These are phyloP conservation scores for Stromatinia cepivora DNA, from an alignment of 2,329 filamentous ascomycete genomes.

Conservation along the genomic window DNA sequence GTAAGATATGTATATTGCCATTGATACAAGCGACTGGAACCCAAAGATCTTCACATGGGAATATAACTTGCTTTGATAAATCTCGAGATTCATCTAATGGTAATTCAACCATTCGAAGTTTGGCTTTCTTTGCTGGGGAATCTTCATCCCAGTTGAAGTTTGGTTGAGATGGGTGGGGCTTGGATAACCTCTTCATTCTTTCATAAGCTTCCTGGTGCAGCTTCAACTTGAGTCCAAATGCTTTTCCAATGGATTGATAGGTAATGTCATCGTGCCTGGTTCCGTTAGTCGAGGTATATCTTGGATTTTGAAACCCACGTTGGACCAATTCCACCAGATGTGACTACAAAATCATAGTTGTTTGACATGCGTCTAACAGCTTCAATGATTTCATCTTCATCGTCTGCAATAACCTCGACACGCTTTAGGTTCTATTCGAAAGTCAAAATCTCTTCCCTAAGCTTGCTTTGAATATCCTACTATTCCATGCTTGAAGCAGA, in stretches of 20 bases:
- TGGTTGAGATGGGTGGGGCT: slow-evolving; percentile 68
- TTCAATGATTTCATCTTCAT: slow-evolving; percentile 86
- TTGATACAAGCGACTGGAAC: slow-evolving; percentile 88
- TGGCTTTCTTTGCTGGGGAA: slow-evolving; percentile 74
- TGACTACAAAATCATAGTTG: slow-evolving; percentile 92
- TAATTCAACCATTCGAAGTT: slow-evolving; percentile 86
- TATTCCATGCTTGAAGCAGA: slow-evolving; percentile 63
- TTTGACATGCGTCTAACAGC: slow-evolving; percentile 80
- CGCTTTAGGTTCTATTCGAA: slow-evolving; percentile 66
- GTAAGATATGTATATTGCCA: slow-evolving; percentile 89
- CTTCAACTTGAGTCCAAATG: slow-evolving; percentile 74
- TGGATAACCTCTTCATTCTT: slow-evolving; percentile 81
- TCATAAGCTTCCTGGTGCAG: slow-evolving; percentile 75
- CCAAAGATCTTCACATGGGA: slow-evolving; percentile 81
- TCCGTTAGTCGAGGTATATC: background rate
- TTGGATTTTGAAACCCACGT: slow-evolving; percentile 55
- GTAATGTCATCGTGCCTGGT: slow-evolving; percentile 93
- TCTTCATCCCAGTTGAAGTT: slow-evolving; percentile 84
- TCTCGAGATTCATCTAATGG: slow-evolving; percentile 70
- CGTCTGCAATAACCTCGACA: slow-evolving; percentile 90
- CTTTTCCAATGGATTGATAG: slow-evolving; percentile 89
- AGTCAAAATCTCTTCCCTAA: slow-evolving; percentile 53
- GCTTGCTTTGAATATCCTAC: slow-evolving; percentile 57
- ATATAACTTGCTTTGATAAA: slow-evolving; percentile 71
- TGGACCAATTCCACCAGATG: slow-evolving; percentile 91